Evolutionary conservation across 2,329 filamentous ascomycete genomes (phyloP), one percentile per base, ranked within the genome.

Genomic region (Passalora sequoiae): DNA sequence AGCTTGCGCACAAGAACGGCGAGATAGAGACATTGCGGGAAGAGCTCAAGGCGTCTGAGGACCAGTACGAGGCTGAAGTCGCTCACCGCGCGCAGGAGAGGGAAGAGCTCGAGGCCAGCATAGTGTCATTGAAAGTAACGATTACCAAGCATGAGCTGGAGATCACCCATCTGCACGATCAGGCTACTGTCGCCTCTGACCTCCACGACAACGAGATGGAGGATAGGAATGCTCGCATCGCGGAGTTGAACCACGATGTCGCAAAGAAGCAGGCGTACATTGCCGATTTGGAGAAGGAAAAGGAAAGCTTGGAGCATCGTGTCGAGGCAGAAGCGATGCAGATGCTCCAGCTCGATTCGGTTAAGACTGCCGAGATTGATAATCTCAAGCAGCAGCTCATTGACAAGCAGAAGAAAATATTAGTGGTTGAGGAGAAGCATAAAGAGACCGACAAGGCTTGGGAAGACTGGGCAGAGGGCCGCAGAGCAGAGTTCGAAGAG

Each of bases 381-480:
- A 31, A 38, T 3, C 53, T 63, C 40, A 56, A 60, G 39, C 41
- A 44, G 9, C 48, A 43, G n/a, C 55, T 66, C 41, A 40, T 39
- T 15, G 60, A 60, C 42, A 64, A 64, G 54, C 60, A 64, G 30
- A 49, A 44, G 25, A 62, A 63, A 47, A 64, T 65, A 17, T 44
- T 57, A 9, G 42, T 54, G 22, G 55, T 65, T 9, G 57, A 60
- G 38, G 46, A 56, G 38, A 63, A 63, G 38, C 60, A 60, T 7
- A 35, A 49, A 8, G 51, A 60, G 28, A 65, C 67, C 35, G 70
- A 72, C 44, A 59, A 58, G 3, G 62, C 64, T 19, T 65, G 70
- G 50, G 64, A 64, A 43, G 66, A 68, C 39, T 58, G 67, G 8
- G 57, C 69, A 15, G 57, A 60, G 9, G 62, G 61, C 8, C 61